These are phyloP conservation scores for Xanthoconium stramineum DNA, from an alignment of 768 basidiomycete genomes.

Conservation along the genomic window DNA sequence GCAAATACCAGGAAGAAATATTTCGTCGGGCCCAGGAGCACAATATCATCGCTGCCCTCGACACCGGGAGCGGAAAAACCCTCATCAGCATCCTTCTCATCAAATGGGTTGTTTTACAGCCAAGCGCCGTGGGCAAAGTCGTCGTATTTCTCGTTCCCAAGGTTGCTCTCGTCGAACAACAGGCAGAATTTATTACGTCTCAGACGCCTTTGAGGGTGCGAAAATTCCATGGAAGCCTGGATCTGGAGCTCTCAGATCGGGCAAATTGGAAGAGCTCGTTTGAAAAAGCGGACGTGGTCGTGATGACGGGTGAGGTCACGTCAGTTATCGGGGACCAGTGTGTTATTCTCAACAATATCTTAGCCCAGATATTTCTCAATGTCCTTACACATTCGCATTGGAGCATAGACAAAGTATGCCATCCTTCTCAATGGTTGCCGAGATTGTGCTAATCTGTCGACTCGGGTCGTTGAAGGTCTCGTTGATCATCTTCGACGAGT, in stretches of 20 bases:
- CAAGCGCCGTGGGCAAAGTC: slow-evolving; percentile 50
- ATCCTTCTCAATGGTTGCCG: neutral
- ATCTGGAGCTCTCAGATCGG: slow-evolving; percentile 69
- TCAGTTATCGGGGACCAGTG: neutral
- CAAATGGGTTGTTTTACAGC: slow-evolving; percentile 64
- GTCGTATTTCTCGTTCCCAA: slow-evolving; percentile 83
- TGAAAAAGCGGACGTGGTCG: slow-evolving; percentile 65
- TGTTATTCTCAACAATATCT: slow-evolving; percentile 1
- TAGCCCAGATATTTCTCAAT: slow-evolving; percentile 82
- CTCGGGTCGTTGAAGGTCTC: slow-evolving; percentile 40
- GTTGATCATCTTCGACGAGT: slow-evolving; percentile 56
- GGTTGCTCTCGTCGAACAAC: slow-evolving; percentile 83
- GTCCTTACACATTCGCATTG: slow-evolving; percentile 79
- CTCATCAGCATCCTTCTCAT: slow-evolving; percentile 63
- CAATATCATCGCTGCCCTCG: slow-evolving; percentile 58
- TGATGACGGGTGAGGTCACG: slow-evolving; percentile 69
- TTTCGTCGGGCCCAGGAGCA: slow-evolving; percentile 46
- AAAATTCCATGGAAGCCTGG: slow-evolving; percentile 67
- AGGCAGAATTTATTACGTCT: slow-evolving; percentile 60
- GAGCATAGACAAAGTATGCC: slow-evolving; percentile 56
- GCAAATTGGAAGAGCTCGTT: slow-evolving; percentile 64
- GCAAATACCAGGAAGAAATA: slow-evolving; percentile 56
- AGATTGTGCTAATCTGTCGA: neutral
- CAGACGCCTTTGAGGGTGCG: slow-evolving; percentile 65
- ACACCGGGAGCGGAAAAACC: slow-evolving; percentile 63